A percentile compares a stretch with the other conserved stretches of the same genome.
Conservation (phyloP, 83 land plant genomes). For the Picea engelmannii region DNA sequence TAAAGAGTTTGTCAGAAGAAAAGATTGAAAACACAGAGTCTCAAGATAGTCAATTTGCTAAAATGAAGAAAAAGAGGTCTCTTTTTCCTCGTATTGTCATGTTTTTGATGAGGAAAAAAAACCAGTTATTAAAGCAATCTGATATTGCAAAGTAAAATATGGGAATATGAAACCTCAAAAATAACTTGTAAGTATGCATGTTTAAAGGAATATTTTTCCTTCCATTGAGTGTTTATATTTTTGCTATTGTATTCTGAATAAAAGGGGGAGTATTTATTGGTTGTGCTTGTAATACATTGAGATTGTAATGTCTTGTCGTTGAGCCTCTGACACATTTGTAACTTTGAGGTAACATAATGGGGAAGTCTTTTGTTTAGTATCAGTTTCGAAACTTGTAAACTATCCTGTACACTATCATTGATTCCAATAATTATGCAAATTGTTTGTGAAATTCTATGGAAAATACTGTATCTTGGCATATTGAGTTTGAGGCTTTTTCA, state of each 20-base stretch:
- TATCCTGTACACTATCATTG: constrained; percentile 4
- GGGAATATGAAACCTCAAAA: not conserved
- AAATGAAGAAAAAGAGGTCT: constrained; percentile 45
- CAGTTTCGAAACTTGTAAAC: constrained; percentile 1
- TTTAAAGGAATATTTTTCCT: not conserved
- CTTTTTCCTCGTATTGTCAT: constrained; percentile 53
- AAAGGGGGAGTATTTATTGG: constrained; percentile 6
- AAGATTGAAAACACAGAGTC: not conserved
- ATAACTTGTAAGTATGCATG: constrained; percentile 13
- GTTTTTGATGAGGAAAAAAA: constrained; percentile 48
- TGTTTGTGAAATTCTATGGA: not conserved
- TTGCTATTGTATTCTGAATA: not conserved
- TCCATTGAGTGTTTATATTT: not conserved
- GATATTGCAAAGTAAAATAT: constrained; percentile 5
- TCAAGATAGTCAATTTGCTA: constrained; percentile 11
- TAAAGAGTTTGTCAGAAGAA: constrained; percentile 21
- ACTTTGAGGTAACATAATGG: constrained; percentile 1
- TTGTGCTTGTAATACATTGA: not conserved
- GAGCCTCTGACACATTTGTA: not conserved
- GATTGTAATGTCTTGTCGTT: constrained; percentile 3
- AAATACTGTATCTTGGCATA: not conserved
- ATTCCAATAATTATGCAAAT: not conserved
- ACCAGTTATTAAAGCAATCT: constrained; percentile 4
- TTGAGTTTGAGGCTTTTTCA: not conserved
- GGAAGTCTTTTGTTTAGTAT: not conserved